Percentiles rank a stretch among this genome's conserved stretches.
Conservation (phyloP, 1,284 basidiomycete species). For the Ustilago trichophora region DNA sequence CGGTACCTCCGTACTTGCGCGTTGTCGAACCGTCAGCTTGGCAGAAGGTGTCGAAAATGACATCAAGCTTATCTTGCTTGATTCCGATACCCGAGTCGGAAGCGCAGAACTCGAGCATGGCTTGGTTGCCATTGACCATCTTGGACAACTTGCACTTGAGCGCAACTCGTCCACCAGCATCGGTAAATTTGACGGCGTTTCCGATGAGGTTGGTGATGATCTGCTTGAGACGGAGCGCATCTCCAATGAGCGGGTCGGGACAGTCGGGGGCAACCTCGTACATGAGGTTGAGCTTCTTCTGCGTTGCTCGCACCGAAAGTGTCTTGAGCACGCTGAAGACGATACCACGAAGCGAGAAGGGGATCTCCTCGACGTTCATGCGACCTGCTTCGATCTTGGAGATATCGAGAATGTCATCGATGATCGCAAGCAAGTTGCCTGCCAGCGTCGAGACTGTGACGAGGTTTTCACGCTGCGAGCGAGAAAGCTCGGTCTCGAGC, state of each 20-base stretch:
- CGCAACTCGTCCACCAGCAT: slow-evolving; percentile 84
- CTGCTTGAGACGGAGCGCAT: slow-evolving; percentile 78
- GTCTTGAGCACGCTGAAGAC: slow-evolving; percentile 99
- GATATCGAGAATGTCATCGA: slow-evolving; percentile 69
- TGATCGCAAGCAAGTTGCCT: slow-evolving; percentile 91
- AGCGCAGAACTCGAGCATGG: slow-evolving; percentile 93
- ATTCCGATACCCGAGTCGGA: slow-evolving; percentile 98
- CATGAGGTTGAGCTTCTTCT: slow-evolving; percentile 95
- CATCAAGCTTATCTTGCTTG: slow-evolving; percentile 95
- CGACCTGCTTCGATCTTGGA: slow-evolving; percentile 82
- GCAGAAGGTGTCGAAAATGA: slow-evolving; percentile 99
- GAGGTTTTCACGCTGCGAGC: slow-evolving; percentile 91
- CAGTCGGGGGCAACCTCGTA: slow-evolving; percentile 96
- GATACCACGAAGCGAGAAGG: slow-evolving; percentile 95
- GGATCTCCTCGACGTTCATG: slow-evolving; percentile 99
- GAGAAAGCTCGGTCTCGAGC: slow-evolving; percentile 87
- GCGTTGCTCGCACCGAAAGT: slow-evolving; percentile 94
- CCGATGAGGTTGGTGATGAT: slow-evolving; percentile 65
- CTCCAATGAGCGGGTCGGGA: slow-evolving; percentile 95
- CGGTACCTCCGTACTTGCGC: slow-evolving; percentile 93
- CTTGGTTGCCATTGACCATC: slow-evolving; percentile 77
- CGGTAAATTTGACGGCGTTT: slow-evolving; percentile 77
- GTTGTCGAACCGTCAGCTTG: slow-evolving; percentile 83
- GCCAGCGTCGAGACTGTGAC: slow-evolving; percentile 95
- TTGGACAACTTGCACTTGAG: slow-evolving; percentile 81